A percentile compares a stretch with the other conserved stretches of the same genome.
These are phyloP conservation scores for Dactylellina cionopaga DNA, from an alignment of 2,329 filamentous ascomycete genomes.

Conservation along the genomic window DNA sequence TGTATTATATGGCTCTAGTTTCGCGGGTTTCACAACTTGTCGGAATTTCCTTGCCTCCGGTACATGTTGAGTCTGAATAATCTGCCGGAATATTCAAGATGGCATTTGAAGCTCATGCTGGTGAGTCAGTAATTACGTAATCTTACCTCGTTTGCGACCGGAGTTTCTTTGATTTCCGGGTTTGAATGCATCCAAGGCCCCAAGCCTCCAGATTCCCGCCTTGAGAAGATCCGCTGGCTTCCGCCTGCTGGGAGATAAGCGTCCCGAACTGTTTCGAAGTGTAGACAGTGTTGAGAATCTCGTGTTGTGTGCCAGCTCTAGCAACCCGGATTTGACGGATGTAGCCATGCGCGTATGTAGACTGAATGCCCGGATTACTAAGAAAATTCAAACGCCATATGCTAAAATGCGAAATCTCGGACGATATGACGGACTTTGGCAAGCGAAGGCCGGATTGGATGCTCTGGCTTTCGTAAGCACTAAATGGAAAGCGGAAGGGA, in stretches of 20 bases:
- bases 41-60: background rate
- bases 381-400: slow-evolving; percentile 2
- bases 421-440: slow-evolving; percentile 55
- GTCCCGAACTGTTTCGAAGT: background rate
- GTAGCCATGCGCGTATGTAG: background rate
- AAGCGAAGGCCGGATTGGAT: slow-evolving; percentile 14
- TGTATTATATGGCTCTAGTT: background rate
- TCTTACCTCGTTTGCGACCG: background rate
- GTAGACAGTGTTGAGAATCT: slow-evolving; percentile 9
- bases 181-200: background rate
- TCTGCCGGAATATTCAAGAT: slow-evolving; percentile 18
- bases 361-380: slow-evolving; percentile 2
- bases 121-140: background rate
- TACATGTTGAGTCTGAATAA: slow-evolving; percentile 4
- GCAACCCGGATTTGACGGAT: slow-evolving; percentile 4
- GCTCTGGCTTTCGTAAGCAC: slow-evolving; percentile 21
- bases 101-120: background rate
- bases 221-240: slow-evolving; percentile 1
- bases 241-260: background rate
- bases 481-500: slow-evolving; percentile 10
- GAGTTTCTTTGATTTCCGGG: slow-evolving; percentile 1
- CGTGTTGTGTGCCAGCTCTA: slow-evolving; percentile 11
- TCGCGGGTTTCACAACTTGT: background rate
- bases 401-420: slow-evolving; percentile 60
- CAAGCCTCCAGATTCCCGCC: background rate